phyloP scores from a whole-genome alignment of 2,329 filamentous ascomycete genomes.

The Pseudopithomyces chartarum region DNA sequence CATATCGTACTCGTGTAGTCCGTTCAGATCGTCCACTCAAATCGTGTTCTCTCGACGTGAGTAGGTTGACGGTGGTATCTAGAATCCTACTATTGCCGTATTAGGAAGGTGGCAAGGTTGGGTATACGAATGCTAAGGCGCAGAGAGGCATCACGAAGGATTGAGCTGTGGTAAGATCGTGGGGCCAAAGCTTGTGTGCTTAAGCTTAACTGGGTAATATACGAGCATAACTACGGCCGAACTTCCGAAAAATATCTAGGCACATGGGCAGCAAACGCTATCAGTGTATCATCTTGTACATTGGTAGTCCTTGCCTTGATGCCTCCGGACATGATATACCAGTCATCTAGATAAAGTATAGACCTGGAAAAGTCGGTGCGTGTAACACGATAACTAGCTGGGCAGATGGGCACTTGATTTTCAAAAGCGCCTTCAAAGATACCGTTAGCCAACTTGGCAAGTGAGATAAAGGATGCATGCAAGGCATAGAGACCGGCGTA shows the following conservation, averaged over 20 bases:
- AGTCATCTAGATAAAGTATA: no score
- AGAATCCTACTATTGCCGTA: neutral
- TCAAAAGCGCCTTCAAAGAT: no score
- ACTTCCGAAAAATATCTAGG: neutral
- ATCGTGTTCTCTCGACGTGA: neutral
- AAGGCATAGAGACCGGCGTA: no score
- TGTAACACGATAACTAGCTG: no score
- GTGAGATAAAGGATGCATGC: no score
- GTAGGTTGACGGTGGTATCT: neutral
- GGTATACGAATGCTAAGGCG: neutral
- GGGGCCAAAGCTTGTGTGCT: neutral
- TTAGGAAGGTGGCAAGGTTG: neutral
- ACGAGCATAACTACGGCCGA: neutral
- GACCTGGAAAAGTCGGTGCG: no score
- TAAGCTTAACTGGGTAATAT: neutral
- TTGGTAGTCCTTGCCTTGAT: no score
- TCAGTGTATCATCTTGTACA: no score
- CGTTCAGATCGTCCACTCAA: neutral
- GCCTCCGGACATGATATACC: no score
- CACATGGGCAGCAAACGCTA: no score
- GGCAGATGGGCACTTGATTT: no score
- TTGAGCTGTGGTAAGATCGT: neutral
- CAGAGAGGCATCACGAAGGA: neutral
- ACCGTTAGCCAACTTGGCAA: no score
- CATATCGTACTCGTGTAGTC: neutral